Conservation (phyloP, 2,329 filamentous ascomycete species). For the Pestalotiopsis sp. region DNA sequence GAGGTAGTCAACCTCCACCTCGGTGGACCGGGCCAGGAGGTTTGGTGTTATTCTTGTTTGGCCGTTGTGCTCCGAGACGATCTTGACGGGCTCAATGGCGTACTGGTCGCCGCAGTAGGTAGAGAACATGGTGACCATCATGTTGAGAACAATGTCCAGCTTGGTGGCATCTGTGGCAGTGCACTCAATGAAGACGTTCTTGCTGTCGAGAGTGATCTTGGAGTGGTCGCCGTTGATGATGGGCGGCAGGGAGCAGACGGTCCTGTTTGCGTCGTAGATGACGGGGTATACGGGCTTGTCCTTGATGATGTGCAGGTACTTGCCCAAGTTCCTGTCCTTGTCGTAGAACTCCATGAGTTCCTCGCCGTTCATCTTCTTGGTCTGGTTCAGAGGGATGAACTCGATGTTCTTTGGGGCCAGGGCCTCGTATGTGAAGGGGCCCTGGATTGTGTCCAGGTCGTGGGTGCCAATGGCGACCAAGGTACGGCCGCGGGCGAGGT, state of each 20-base stretch:
- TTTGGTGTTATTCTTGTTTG: constrained; percentile 81
- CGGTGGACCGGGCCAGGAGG: constrained; percentile 72
- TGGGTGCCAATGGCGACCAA: constrained; percentile 97
- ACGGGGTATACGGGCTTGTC: constrained; percentile 94
- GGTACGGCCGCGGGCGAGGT: constrained; percentile 88
- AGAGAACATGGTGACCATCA: constrained; percentile 97
- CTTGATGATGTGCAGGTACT: constrained; percentile 90
- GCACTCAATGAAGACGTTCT: constrained; percentile 95
- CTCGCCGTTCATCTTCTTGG: constrained; percentile 80
- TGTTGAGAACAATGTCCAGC: constrained; percentile 92
- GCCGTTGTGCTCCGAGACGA: constrained; percentile 88
- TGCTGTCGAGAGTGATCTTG: constrained; percentile 90
- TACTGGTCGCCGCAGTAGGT: constrained; percentile 85
- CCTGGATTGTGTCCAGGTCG: constrained; percentile 89
- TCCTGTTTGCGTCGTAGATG: constrained; percentile 86
- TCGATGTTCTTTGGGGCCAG: constrained; percentile 88
- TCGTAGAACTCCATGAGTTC: constrained; percentile 96
- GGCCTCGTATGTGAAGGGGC: constrained; percentile 96
- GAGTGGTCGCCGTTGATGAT: constrained; percentile 81
- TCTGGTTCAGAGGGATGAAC: constrained; percentile 90
- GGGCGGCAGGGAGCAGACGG: constrained; percentile 89
- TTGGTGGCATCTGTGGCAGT: constrained; percentile 96
- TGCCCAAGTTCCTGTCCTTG: constrained; percentile 88
- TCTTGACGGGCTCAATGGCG: constrained; percentile 91
- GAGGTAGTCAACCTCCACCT: constrained; percentile 89